Evolutionary conservation across 2,329 filamentous ascomycete species (phyloP).

Genomic region (Aspergillus amoenus): DNA sequence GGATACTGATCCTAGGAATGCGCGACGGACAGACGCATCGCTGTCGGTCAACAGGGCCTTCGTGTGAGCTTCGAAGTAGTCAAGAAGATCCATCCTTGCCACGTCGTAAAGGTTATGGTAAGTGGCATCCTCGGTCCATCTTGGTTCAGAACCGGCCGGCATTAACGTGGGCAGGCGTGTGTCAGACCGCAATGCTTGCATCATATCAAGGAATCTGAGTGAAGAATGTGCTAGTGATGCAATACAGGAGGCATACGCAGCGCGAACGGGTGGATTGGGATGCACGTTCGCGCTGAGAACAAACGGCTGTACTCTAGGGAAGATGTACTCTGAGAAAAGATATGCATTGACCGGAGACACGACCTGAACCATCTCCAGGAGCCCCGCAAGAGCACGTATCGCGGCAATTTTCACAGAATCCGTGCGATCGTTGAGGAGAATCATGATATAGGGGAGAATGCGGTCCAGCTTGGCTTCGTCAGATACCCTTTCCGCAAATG

Average conservation of each 20-base stretch:
- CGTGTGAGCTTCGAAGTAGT: constrained; percentile 82
- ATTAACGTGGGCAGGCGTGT: constrained; percentile 75
- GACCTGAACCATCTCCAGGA: constrained; percentile 82
- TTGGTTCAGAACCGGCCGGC: constrained; percentile 71
- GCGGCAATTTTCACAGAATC: constrained; percentile 85
- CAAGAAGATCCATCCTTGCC: constrained; percentile 77
- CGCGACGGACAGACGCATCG: constrained; percentile 81
- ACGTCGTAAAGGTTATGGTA: constrained; percentile 86
- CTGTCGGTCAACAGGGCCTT: constrained; percentile 85
- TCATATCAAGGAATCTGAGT: constrained; percentile 82
- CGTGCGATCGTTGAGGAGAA: constrained; percentile 75
- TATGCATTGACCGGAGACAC: constrained; percentile 73
- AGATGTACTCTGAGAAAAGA: constrained; percentile 66
- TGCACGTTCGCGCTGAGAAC: constrained; percentile 53
- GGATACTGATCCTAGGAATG: constrained; percentile 87
- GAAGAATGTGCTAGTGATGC: constrained; percentile 86
- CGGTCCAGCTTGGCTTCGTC: constrained; percentile 96
- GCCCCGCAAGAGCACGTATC: constrained; percentile 81
- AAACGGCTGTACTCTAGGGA: constrained; percentile 59
- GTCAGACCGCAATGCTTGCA: constrained; percentile 81
- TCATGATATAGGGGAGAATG: constrained; percentile 85
- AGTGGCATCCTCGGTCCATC: constrained; percentile 64
- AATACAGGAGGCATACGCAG: constrained; percentile 89
- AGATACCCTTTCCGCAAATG: constrained; percentile 85
- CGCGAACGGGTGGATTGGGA: constrained; percentile 71